Base-by-base conservation (phyloP, 1,284 basidiomycete species). In the Puccinia sorghi region DNA sequence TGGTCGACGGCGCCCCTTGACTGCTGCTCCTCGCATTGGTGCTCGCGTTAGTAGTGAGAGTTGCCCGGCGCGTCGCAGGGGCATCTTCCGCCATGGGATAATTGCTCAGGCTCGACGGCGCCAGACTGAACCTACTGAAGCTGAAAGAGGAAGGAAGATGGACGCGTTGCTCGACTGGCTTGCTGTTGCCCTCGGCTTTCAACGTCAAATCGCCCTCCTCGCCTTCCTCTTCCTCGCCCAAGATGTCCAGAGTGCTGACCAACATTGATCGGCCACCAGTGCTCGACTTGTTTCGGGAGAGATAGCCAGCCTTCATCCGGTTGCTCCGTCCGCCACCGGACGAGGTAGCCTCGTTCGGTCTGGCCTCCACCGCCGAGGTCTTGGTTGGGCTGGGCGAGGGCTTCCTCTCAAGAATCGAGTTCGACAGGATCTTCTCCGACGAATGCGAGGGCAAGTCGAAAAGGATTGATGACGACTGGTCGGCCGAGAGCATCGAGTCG, bases 141-240 rank as follows among this genome's bases (percentile, higher is more conserved):
- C 41, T 50, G 48, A 69, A 52, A 11, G 66, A 50, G 6, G 66
- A 25, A 25, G 66, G 66, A 20, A 52, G 22, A 52, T 48, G 41
- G 27, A 69, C 27, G 41, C 66, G 66, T 9, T 48, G 39, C 12
- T 32, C 43, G 20, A 12, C 48, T 7, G 48, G 6, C 12, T 48
- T 52, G 9, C 15, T 41, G 17, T 48, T 22, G 48, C 52, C 20
- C 9, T 25, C 25, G 27, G 25, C 43, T 17, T 69, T 69, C 27
- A 69, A 52, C 5, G 66, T 69, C 27, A 48, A 20, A 20, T 69
- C 66, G 27, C 66, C 66, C 15, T 69, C 66, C 43, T 43, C 67
- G 20, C 48, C 70, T 37, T 76, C 73, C 15, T 76, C 63, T 67
- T 76, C 73, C 54, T 76, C 73, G 8, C 73, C 73, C 56, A 76